A percentile compares a stretch with the other conserved stretches of the same genome.
Evolutionary conservation across 176 grass and related monocot species (phyloP).

Genomic region (Musa itinerans): DNA sequence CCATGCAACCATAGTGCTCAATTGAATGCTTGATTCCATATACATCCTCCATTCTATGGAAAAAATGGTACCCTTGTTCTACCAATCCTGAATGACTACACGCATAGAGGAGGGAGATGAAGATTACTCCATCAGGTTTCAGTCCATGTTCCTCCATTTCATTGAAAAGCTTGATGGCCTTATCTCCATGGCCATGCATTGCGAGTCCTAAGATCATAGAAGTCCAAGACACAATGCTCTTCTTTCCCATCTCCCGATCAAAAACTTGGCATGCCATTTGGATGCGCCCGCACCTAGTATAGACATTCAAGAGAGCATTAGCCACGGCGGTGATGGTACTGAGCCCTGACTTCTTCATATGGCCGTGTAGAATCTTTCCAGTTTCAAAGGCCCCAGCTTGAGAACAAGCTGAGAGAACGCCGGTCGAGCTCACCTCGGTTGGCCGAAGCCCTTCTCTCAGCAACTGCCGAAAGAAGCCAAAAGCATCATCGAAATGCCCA

Average conservation of each 20-base stretch:
- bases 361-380: constrained; percentile 10
- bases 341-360: constrained; percentile 5
- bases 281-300: constrained; percentile 21
- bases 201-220: constrained; percentile 23
- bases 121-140: constrained; percentile 20
- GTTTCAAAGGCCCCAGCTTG: constrained; percentile 25
- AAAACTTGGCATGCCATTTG: constrained; percentile 17
- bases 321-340: neutral
- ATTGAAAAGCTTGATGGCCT: constrained; percentile 18
- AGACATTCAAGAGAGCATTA: constrained; percentile 18
- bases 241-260: constrained; percentile 12
- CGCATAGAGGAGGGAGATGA: constrained; percentile 25
- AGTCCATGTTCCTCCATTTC: constrained; percentile 16
- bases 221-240: constrained; percentile 20
- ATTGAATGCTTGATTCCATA: constrained; percentile 14
- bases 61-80: constrained; percentile 13
- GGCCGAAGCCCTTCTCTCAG: constrained; percentile 9
- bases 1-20: constrained; percentile 28
- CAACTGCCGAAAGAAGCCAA: constrained; percentile 19
- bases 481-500: constrained; percentile 11
- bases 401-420: constrained; percentile 16
- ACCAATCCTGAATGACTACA: constrained; percentile 26
- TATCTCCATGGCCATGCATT: constrained; percentile 19
- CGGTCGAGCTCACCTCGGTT: constrained; percentile 20
- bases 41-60: constrained; percentile 4